Conservation (phyloP, 345 rosid genomes). For the Turnera subulata region DNA sequence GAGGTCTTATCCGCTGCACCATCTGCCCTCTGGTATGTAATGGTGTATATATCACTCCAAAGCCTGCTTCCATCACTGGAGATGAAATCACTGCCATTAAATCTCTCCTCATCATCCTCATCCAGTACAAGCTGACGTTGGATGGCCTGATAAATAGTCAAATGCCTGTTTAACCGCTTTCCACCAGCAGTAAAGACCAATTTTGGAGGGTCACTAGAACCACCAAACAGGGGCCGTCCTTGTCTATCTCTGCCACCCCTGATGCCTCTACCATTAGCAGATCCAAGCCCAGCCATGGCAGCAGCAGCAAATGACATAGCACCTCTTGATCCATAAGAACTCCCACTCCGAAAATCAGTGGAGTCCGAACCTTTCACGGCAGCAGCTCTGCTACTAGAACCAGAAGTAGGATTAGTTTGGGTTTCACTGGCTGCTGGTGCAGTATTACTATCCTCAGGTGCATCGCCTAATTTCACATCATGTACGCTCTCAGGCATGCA, state of each 20-base stretch:
- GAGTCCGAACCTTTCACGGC: conserved; percentile 67
- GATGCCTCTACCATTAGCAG: conserved; percentile 86
- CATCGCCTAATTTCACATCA: conserved; percentile 89
- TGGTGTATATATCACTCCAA: conserved; percentile 85
- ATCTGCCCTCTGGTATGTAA: conserved; percentile 85
- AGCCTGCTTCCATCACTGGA: conserved; percentile 90
- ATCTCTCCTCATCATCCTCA: conserved; percentile 93
- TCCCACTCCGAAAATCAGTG: conserved; percentile 63
- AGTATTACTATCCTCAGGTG: conserved; percentile 53
- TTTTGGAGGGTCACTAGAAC: conserved; percentile 73
- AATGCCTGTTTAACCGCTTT: conserved; percentile 84
- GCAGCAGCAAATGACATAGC: conserved; percentile 98
- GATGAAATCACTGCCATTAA: conserved; percentile 66
- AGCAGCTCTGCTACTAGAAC: conserved; percentile 79
- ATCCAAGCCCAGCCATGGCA: conserved; percentile 96
- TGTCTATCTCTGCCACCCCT: conserved; percentile 91
- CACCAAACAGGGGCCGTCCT: conserved; percentile 61
- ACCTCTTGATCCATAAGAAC: conserved; percentile 80
- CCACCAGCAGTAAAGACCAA: conserved; percentile 80
- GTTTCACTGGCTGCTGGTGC: conserved; percentile 49
- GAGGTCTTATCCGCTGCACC: conserved; percentile 65
- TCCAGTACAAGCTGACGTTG: conserved; percentile 87
- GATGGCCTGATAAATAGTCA: conserved; percentile 97
- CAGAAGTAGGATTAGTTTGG: conserved; percentile 60
- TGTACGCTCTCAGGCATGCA: conserved; percentile 95